Evolutionary conservation across 495 filamentous ascomycete species (phyloP).

Genomic region (Tuber calosporum): DNA sequence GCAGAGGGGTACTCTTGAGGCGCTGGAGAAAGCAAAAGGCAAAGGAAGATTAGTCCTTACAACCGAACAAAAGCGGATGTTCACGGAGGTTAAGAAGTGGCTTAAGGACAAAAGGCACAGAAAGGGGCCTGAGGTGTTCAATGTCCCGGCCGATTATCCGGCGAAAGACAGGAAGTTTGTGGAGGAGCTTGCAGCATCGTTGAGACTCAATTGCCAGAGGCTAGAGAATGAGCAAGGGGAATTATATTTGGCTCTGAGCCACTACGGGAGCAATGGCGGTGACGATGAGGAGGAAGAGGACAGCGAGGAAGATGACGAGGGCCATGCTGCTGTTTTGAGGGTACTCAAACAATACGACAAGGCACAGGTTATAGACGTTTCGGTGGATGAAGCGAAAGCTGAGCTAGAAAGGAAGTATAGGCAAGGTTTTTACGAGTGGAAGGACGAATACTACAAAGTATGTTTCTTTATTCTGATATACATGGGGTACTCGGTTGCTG

Average conservation of each 20-base stretch:
- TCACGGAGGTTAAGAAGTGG: slow-evolving; percentile 71
- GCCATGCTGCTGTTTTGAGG: slow-evolving; percentile 69
- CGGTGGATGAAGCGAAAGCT: slow-evolving; percentile 65
- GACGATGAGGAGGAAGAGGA: slow-evolving; percentile 53
- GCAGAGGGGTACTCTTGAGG: slow-evolving; percentile 55
- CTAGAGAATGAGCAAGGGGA: slow-evolving; percentile 69
- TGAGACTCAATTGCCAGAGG: slow-evolving; percentile 75
- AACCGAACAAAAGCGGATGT: slow-evolving; percentile 70
- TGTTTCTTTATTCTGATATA: neutral
- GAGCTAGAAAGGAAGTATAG: slow-evolving; percentile 77
- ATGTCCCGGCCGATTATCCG: slow-evolving; percentile 66
- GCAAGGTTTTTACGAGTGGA: slow-evolving; percentile 81
- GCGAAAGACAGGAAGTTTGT: slow-evolving; percentile 89
- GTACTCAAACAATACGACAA: slow-evolving; percentile 85
- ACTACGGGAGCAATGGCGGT: slow-evolving; percentile 52
- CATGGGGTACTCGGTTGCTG: neutral
- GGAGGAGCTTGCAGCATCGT: slow-evolving; percentile 72
- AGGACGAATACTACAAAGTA: slow-evolving; percentile 73
- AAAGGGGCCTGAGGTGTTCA: slow-evolving; percentile 49
- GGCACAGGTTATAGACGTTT: slow-evolving; percentile 74
- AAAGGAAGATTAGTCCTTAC: slow-evolving; percentile 66
- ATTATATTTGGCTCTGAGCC: slow-evolving; percentile 67
- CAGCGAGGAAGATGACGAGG: slow-evolving; percentile 77
- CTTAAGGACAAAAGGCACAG: slow-evolving; percentile 20
- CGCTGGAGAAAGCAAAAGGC: slow-evolving; percentile 54